Base-by-base conservation (phyloP, 768 basidiomycete species). In the Rhodotorula graminis region DNA sequence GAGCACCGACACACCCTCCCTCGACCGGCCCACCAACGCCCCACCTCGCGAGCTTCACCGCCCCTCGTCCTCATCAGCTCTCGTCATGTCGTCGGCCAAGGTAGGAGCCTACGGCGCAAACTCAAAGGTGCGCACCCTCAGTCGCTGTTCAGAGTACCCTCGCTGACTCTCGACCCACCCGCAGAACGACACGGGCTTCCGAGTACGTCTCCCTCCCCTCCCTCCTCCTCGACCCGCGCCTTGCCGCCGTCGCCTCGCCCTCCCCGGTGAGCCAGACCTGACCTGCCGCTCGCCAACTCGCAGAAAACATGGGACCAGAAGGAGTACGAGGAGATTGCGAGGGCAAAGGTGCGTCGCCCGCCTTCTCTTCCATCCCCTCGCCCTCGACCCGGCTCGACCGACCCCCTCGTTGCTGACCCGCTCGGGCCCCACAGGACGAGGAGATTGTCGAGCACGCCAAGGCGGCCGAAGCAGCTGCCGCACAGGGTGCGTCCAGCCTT, bases 401-500 rank as follows among this genome's bases (percentile, higher is more conserved):
- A 25, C 50, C 58, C 31, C 42, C 57, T 29, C 47, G 40, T 0
- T 53, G 11, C 44, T 44, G 33, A 27, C 23, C 49, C 33, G 18
- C 21, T 4, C 19, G 7, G 23, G 10, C 3, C 56, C 19, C 31
- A 31, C 47, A 78, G 79, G 92, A 93, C 77, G 81, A 85, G 46
- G 90, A 92, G 73, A 90, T 91, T 79, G 84, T 86, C 71, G 89
- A 91, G 74, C 85, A 90, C 27, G 92, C 92, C 87, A 84, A 90
- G 80, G 89, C 91, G 80, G 92, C 91, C 76, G 91, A 92, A 71
- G 88, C 90, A 76, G 86, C 88, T 31, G 80, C 90, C 84, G 89
- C 89, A 83, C 87, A 93, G 85, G 93, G 93, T 89, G 71, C 62
- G 81, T 37, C 70, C 69, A 25, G 63, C 10, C 29, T 31, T 27